Evolutionary conservation across 2,329 filamentous ascomycete species (phyloP).

Genomic region (Xylaria sp.): DNA sequence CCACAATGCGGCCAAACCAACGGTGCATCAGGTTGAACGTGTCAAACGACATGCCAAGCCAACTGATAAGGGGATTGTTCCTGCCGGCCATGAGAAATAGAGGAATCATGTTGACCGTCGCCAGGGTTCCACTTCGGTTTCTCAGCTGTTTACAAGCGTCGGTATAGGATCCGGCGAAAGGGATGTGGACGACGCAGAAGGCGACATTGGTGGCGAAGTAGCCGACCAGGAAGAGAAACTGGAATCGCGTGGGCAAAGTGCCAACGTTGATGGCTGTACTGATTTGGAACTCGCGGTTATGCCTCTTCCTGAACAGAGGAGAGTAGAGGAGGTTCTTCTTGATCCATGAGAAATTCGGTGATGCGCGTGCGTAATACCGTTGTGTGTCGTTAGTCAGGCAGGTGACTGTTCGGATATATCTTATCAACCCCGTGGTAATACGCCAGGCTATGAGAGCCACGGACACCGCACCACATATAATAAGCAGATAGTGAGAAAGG

Average conservation of each 20-base stretch:
- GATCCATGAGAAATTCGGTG: slow-evolving; percentile 57
- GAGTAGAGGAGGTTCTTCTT: slow-evolving; percentile 71
- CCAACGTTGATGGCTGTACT: slow-evolving; percentile 71
- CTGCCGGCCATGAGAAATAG: slow-evolving; percentile 74
- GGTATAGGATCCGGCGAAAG: slow-evolving; percentile 53
- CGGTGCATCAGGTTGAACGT: slow-evolving; percentile 82
- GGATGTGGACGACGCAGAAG: slow-evolving; percentile 72
- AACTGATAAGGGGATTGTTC: slow-evolving; percentile 76
- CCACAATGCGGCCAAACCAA: slow-evolving; percentile 77
- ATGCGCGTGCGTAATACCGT: slow-evolving; percentile 71
- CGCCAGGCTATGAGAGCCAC: slow-evolving; percentile 69
- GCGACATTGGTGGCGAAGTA: slow-evolving; percentile 76
- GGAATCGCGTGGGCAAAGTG: slow-evolving; percentile 78
- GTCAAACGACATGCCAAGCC: slow-evolving; percentile 76
- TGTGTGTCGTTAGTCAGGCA: slow-evolving; percentile 80
- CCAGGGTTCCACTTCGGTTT: slow-evolving; percentile 70
- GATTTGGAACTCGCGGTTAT: slow-evolving; percentile 74
- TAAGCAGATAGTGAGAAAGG: slow-evolving; percentile 62
- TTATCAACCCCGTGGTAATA: slow-evolving; percentile 59
- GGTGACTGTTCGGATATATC: slow-evolving; percentile 72
- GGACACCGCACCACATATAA: slow-evolving; percentile 66
- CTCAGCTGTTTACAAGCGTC: slow-evolving; percentile 56
- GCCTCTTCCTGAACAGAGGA: slow-evolving; percentile 72
- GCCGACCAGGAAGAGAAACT: slow-evolving; percentile 67
- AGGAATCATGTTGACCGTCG: slow-evolving; percentile 77